Conservation (phyloP, 2,329 filamentous ascomycete genomes). For the Cladophialophora carrionii region DNA sequence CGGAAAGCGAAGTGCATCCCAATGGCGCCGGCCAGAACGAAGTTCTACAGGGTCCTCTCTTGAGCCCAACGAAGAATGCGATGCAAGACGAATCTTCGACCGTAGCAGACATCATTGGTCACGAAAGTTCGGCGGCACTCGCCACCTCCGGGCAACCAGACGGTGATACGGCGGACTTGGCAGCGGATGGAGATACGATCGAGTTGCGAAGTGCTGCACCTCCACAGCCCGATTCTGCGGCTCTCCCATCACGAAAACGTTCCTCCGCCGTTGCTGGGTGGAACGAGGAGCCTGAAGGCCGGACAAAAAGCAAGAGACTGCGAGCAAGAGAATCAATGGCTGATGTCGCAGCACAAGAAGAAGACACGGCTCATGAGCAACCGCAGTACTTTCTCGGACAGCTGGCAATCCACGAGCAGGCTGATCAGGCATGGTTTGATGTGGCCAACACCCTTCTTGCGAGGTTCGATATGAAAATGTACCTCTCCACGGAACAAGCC, state of each 20-base stretch:
- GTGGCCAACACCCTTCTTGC: slow-evolving; percentile 57
- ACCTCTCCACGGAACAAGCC: slow-evolving; percentile 41
- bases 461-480: slow-evolving; percentile 53
- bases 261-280: slow-evolving; percentile 62
- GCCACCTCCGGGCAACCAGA: slow-evolving; percentile 1
- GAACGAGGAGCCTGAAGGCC: slow-evolving; percentile 60
- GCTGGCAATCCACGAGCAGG: slow-evolving; percentile 56
- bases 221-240: slow-evolving; percentile 40
- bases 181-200: slow-evolving; percentile 15
- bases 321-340: slow-evolving; percentile 62
- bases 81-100: slow-evolving; percentile 6
- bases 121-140: neutral
- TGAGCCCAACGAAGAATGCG: neutral
- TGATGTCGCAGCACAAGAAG: slow-evolving; percentile 51
- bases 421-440: slow-evolving; percentile 62
- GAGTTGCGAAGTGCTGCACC: slow-evolving; percentile 14
- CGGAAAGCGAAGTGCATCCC: neutral
- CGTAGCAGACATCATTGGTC: neutral
- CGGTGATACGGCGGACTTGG: neutral
- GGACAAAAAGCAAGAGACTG: slow-evolving; percentile 63
- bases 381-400: slow-evolving; percentile 60
- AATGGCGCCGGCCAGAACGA: neutral
- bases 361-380: slow-evolving; percentile 56
- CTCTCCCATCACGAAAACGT: slow-evolving; percentile 55
- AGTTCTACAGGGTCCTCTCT: neutral